Percentiles rank a stretch among this genome's conserved stretches.
Conservation (phyloP, 129 eudicot genomes). For the Deinandra increscens region DNA sequence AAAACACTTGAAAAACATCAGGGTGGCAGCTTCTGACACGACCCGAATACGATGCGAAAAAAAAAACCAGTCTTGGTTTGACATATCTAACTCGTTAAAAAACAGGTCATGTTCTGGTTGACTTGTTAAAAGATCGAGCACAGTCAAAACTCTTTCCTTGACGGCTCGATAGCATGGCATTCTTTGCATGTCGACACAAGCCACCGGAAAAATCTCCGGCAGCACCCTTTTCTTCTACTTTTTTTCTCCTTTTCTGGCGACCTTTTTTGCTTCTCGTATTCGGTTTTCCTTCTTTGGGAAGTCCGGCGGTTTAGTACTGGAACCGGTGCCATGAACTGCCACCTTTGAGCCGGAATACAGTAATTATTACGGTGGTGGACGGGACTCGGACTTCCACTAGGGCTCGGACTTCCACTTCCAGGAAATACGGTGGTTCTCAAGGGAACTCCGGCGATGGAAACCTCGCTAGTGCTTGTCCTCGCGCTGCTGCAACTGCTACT, state of each 20-base stretch:
- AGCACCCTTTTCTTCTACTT: conserved; percentile 30
- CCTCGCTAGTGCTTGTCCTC: conserved; percentile 59
- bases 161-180: conserved; percentile 69
- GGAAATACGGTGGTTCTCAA: neutral
- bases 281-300: conserved; percentile 32
- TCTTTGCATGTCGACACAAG: conserved; percentile 52
- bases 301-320: conserved; percentile 40
- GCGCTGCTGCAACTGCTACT: conserved; percentile 57
- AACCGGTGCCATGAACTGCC: conserved; percentile 66
- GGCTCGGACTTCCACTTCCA: conserved; percentile 20
- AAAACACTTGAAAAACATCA: conserved; percentile 13
- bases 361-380: conserved; percentile 19
- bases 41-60: too few species aligned
- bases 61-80: too few species aligned
- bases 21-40: too few species aligned
- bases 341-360: conserved; percentile 46
- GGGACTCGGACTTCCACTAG: conserved; percentile 20
- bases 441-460: conserved; percentile 27
- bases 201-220: conserved; percentile 45
- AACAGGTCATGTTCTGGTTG: too few species aligned
- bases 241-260: conserved; percentile 25
- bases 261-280: conserved; percentile 21
- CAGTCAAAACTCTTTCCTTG: conserved; percentile 24
- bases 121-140: neutral
- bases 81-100: too few species aligned